A percentile compares a stretch with the other conserved stretches of the same genome.
Conservation (phyloP, 2,329 filamentous ascomycete species). For the Claviceps capensis region DNA sequence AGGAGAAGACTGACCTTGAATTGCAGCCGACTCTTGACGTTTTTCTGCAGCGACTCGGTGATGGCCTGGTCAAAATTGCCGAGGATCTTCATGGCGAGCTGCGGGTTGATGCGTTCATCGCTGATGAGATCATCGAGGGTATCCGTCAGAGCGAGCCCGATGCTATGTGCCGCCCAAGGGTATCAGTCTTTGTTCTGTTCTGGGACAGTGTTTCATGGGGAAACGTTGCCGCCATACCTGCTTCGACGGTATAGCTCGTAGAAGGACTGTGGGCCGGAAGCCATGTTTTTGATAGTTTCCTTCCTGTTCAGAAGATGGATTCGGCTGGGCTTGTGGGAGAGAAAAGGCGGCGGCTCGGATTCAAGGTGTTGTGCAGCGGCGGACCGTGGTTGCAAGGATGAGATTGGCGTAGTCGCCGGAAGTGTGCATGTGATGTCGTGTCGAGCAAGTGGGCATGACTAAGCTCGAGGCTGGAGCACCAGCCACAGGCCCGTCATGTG, state of each 20-base stretch:
- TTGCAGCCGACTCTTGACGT: constrained; percentile 77
- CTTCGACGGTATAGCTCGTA: constrained; percentile 98
- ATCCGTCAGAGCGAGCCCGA: constrained; percentile 86
- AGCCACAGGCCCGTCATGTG: constrained; percentile 19
- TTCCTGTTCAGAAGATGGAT: background rate
- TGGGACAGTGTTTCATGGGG: background rate
- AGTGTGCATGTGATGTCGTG: background rate
- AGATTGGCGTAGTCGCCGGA: background rate
- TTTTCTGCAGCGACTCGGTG: constrained; percentile 79
- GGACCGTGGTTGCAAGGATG: background rate
- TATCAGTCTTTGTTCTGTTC: background rate
- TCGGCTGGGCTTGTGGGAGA: background rate
- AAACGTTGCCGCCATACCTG: constrained; percentile 50
- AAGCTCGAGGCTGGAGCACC: background rate
- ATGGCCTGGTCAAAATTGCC: constrained; percentile 91
- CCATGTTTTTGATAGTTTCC: constrained; percentile 21
- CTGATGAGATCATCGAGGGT: constrained; percentile 95
- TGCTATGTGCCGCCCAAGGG: constrained; percentile 37
- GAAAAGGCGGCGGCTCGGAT: background rate
- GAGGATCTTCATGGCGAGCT: constrained; percentile 97
- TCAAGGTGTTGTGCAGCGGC: background rate
- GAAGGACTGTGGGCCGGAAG: constrained; percentile 42
- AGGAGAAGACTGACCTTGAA: constrained; percentile 64
- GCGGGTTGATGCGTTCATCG: constrained; percentile 87
- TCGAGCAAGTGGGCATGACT: background rate